Percentiles rank a stretch among this genome's conserved stretches.
These are phyloP conservation scores for Pyrenophora seminiperda DNA, from an alignment of 2,329 filamentous ascomycete species.

Conservation along the genomic window DNA sequence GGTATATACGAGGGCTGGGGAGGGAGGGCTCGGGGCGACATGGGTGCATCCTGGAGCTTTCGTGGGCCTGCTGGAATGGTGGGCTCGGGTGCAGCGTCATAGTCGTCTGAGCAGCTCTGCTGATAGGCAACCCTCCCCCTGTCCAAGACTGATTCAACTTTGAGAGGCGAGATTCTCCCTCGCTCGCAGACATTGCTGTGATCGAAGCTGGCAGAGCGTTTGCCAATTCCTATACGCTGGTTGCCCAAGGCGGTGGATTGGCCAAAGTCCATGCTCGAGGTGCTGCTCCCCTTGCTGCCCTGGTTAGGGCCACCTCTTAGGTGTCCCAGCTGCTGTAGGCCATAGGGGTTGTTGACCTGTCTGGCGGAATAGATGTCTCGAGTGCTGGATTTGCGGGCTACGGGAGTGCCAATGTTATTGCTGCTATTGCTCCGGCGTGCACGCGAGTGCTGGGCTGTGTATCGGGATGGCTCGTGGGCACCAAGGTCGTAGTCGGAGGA, in stretches of 20 bases:
- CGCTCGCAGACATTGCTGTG: slow-evolving; percentile 39
- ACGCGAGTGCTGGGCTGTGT: slow-evolving; percentile 51
- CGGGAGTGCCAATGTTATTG: slow-evolving; percentile 62
- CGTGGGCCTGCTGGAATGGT: slow-evolving; percentile 82
- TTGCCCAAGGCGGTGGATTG: slow-evolving; percentile 63
- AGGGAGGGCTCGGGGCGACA: slow-evolving; percentile 48
- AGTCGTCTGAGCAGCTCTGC: slow-evolving; percentile 60
- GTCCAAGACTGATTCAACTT: slow-evolving; percentile 53
- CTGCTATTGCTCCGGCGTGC: slow-evolving; percentile 80
- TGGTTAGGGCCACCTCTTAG: slow-evolving; percentile 58
- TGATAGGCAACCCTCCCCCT: slow-evolving; percentile 51
- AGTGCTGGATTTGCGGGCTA: slow-evolving; percentile 41
- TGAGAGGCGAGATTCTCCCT: slow-evolving; percentile 29
- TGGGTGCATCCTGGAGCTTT: slow-evolving; percentile 51
- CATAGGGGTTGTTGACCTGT: slow-evolving; percentile 30
- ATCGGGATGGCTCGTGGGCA: slow-evolving; percentile 47
- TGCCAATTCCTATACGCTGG: slow-evolving; percentile 61
- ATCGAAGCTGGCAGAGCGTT: slow-evolving; percentile 78
- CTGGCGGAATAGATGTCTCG: slow-evolving; percentile 39
- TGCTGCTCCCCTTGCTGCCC: slow-evolving; percentile 73
- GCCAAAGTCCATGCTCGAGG: slow-evolving; percentile 69
- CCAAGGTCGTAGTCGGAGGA: slow-evolving; percentile 61
- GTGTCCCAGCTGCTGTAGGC: slow-evolving; percentile 39
- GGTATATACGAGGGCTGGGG: slow-evolving; percentile 47
- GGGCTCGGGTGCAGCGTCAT: slow-evolving; percentile 84